A percentile compares a stretch with the other conserved stretches of the same genome.
These are phyloP conservation scores for Cyberlindnera maclurae DNA, from an alignment of 805 yeast species.

Conservation along the genomic window DNA sequence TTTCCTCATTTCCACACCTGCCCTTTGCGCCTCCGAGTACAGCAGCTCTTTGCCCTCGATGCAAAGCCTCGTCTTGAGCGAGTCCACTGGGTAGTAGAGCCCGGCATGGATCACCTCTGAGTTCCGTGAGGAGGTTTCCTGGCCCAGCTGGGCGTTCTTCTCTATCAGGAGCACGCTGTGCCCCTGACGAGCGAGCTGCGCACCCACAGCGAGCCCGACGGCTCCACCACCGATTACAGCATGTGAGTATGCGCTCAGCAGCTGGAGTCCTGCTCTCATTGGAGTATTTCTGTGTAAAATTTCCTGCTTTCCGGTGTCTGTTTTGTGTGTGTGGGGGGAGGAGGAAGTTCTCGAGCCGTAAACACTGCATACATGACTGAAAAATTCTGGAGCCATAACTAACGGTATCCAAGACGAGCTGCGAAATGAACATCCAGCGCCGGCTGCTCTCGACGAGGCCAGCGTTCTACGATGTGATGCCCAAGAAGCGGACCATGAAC, in stretches of 20 bases:
- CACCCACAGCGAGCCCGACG: constrained; percentile 76
- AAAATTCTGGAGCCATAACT: no score
- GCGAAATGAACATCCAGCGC: not conserved
- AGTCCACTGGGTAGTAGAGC: constrained; percentile 63
- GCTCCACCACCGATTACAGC: constrained; percentile 79
- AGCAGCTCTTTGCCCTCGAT: constrained; percentile 66
- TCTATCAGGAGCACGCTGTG: constrained; percentile 61
- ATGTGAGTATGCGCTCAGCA: constrained; percentile 50
- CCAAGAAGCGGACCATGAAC: constrained; percentile 50
- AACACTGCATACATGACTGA: no score
- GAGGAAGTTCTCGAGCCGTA: no score
- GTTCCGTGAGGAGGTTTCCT: constrained; percentile 83
- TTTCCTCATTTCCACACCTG: constrained; percentile 48
- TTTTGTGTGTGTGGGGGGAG: no score
- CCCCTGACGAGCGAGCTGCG: constrained; percentile 48
- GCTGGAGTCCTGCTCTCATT: no score
- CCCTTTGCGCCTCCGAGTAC: constrained; percentile 37
- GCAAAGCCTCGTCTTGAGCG: constrained; percentile 65
- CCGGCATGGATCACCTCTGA: constrained; percentile 95
- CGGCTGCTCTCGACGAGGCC: constrained; percentile 26
- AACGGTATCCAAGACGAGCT: no score
- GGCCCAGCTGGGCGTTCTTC: constrained; percentile 56
- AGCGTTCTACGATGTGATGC: constrained; percentile 41
- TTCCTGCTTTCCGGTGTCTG: no score
- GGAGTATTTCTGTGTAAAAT: no score